Conservation (phyloP, 768 basidiomycete genomes). For the Serendipita sp. region DNA sequence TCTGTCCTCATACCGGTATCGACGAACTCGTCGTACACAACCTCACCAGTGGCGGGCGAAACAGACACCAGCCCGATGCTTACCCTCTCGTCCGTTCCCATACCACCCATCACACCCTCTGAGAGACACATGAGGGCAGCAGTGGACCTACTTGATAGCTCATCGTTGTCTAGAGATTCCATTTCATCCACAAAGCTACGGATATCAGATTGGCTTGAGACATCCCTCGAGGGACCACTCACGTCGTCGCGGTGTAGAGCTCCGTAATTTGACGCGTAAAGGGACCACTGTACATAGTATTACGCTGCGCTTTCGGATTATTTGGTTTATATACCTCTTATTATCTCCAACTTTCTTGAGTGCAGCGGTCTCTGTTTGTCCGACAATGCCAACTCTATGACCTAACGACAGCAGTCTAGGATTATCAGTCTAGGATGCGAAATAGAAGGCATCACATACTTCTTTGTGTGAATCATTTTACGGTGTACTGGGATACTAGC, state of each 20-base stretch:
- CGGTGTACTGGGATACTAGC: constrained; percentile 60
- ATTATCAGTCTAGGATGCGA: constrained; percentile 4
- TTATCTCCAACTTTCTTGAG: constrained; percentile 72
- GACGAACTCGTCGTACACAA: constrained; percentile 81
- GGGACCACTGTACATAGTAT: constrained; percentile 30
- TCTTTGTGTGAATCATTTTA: constrained; percentile 50
- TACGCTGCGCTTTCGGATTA: background rate
- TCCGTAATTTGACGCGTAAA: constrained; percentile 63
- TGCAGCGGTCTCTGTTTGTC: constrained; percentile 75
- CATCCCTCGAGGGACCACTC: constrained; percentile 18
- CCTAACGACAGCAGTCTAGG: constrained; percentile 56
- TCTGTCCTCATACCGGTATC: constrained; percentile 77
- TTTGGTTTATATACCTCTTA: constrained; percentile 12
- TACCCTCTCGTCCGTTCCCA: constrained; percentile 29
- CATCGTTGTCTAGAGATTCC: constrained; percentile 18
- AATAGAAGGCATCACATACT: constrained; percentile 26
- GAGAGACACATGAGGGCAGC: constrained; percentile 49
- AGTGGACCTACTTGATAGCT: constrained; percentile 21
- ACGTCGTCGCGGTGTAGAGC: constrained; percentile 81
- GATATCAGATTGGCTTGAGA: background rate
- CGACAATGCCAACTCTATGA: constrained; percentile 47
- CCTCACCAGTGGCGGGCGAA: constrained; percentile 77
- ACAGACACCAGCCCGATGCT: constrained; percentile 59
- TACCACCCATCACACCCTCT: constrained; percentile 21
- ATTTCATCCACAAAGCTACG: constrained; percentile 62